Evolutionary conservation across 2,329 filamentous ascomycete genomes (phyloP).

Genomic region (Aureobasidium sp.): DNA sequence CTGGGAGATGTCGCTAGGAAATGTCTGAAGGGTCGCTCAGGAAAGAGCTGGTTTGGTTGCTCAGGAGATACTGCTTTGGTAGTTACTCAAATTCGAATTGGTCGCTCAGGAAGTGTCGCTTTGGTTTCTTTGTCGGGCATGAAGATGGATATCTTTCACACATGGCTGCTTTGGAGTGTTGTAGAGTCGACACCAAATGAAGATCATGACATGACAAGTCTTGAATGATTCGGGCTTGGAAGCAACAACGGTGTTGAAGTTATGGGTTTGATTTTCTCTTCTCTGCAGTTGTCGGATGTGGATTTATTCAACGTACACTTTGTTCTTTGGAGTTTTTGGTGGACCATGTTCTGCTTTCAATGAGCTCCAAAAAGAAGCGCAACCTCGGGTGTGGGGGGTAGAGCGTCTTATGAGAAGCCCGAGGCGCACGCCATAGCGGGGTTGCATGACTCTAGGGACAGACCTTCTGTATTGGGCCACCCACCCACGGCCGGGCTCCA

Average conservation of each 20-base stretch:
- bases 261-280: neutral
- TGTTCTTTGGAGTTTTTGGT: neutral
- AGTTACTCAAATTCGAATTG: neutral
- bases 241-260: neutral
- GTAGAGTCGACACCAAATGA: neutral
- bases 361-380: neutral
- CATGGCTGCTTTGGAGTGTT: slow-evolving; percentile 6
- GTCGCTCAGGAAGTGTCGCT: slow-evolving; percentile 5
- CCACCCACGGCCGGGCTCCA: neutral
- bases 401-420: neutral
- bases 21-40: neutral
- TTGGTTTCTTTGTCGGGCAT: neutral
- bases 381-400: neutral
- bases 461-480: neutral
- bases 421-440: slow-evolving; percentile 3
- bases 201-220: neutral
- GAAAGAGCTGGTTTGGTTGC: neutral
- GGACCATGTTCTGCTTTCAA: neutral
- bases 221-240: neutral
- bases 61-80: slow-evolving; percentile 9
- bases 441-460: neutral
- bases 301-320: neutral
- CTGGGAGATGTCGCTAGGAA: neutral
- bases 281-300: neutral
- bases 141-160: neutral